phyloP scores from a whole-genome alignment of 768 basidiomycete species.

The Boletus insuetus region DNA sequence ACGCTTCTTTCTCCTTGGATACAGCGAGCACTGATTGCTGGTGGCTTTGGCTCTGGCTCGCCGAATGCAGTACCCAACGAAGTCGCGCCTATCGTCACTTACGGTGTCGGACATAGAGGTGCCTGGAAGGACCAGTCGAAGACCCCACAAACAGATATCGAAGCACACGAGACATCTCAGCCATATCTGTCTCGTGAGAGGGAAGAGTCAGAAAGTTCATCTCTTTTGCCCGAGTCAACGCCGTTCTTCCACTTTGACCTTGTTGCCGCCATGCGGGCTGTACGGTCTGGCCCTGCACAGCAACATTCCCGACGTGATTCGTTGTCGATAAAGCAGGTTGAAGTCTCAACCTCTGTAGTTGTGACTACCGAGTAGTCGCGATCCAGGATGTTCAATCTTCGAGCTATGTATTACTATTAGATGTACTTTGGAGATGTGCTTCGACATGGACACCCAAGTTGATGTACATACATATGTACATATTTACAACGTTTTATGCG shows the following conservation, averaged over 20 bases:
- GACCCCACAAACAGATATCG: constrained; percentile 28
- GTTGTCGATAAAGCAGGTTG: constrained; percentile 6
- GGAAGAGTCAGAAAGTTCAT: constrained; percentile 9
- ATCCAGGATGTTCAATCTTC: too few species aligned
- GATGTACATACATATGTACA: neutral
- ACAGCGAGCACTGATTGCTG: constrained; percentile 82
- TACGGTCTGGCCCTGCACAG: constrained; percentile 42
- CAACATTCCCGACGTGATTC: constrained; percentile 5
- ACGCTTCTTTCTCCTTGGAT: constrained; percentile 93
- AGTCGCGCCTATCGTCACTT: constrained; percentile 76
- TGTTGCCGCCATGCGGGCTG: constrained; percentile 63
- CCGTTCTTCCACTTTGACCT: constrained; percentile 95
- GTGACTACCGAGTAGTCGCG: neutral
- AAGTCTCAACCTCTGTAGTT: neutral
- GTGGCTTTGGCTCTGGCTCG: constrained; percentile 82
- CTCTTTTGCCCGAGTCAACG: constrained; percentile 52
- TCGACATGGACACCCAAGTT: neutral
- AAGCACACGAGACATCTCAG: constrained; percentile 28
- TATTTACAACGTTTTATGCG: too few species aligned
- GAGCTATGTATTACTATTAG: neutral
- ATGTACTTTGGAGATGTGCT: too few species aligned
- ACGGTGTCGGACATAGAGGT: constrained; percentile 42
- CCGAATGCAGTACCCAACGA: constrained; percentile 48
- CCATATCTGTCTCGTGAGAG: neutral
- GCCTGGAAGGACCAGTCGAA: constrained; percentile 12